These are phyloP conservation scores for Leccinum insolens DNA, from an alignment of 1,284 basidiomycete species.

Conservation along the genomic window DNA sequence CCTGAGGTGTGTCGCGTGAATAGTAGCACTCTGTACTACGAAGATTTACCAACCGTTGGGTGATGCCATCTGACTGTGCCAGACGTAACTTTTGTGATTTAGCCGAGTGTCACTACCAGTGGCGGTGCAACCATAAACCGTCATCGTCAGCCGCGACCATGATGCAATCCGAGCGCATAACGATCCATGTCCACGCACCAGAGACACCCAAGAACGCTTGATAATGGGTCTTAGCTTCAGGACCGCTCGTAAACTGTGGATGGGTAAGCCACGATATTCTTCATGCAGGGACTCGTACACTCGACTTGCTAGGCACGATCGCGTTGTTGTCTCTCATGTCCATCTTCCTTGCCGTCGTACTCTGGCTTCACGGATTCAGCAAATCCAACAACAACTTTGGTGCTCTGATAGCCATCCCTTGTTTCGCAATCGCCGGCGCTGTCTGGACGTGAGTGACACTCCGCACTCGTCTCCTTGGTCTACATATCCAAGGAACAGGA, in stretches of 20 bases:
- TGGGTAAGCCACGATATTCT: slow-evolving; percentile 27
- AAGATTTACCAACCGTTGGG: slow-evolving; percentile 13
- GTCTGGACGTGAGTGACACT: slow-evolving; percentile 31
- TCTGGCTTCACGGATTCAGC: slow-evolving; percentile 34
- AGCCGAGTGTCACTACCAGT: slow-evolving; percentile 8
- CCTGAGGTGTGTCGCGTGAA: slow-evolving; percentile 9
- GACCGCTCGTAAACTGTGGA: slow-evolving; percentile 34
- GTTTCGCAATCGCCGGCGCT: slow-evolving; percentile 30
- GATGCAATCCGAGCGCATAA: slow-evolving; percentile 2
- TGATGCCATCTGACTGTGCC: slow-evolving; percentile 14
- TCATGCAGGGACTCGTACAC: background rate
- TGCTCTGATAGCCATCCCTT: slow-evolving; percentile 33
- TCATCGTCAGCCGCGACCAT: slow-evolving; percentile 19
- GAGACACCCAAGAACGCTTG: background rate
- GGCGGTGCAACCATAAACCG: slow-evolving; percentile 21
- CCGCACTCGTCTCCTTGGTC: background rate
- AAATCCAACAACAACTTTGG: slow-evolving; percentile 34
- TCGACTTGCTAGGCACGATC: slow-evolving; percentile 24
- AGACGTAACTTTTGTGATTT: background rate
- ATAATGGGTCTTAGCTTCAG: slow-evolving; percentile 35
- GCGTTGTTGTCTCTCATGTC: slow-evolving; percentile 32
- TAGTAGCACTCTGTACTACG: background rate
- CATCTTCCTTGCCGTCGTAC: slow-evolving; percentile 32
- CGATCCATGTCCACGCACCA: background rate
- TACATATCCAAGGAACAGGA: slow-evolving; percentile 22